Conservation (phyloP, 306 rosid species). For the Acacia melanoxylon region DNA sequence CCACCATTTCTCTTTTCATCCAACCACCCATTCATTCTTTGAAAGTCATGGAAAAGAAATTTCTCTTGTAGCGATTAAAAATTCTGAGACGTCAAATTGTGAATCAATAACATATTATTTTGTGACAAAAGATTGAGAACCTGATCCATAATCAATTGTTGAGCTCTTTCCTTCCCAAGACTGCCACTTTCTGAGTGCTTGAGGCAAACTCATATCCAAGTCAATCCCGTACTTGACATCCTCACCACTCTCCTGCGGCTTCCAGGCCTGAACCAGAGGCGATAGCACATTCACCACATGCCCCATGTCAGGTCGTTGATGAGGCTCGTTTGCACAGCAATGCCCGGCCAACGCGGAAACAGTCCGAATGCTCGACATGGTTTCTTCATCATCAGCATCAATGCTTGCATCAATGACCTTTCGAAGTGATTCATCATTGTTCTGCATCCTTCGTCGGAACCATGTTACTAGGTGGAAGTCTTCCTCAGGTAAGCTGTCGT, state of each 20-base stretch:
- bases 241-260: conserved; percentile 33
- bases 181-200: conserved; percentile 57
- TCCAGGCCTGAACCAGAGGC: conserved; percentile 56
- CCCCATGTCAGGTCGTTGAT: conserved; percentile 63
- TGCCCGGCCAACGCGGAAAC: conserved; percentile 66
- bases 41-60: no score
- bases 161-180: conserved; percentile 38
- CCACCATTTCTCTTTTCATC: neutral
- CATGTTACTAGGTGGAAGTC: conserved; percentile 83
- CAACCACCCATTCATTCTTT: neutral
- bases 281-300: conserved; percentile 61
- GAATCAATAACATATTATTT: neutral
- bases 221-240: conserved; percentile 35
- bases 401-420: conserved; percentile 49
- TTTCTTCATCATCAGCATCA: conserved; percentile 39
- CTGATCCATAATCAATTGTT: conserved; percentile 4
- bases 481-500: conserved; percentile 76
- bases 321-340: conserved; percentile 59
- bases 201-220: conserved; percentile 45
- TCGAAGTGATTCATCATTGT: conserved; percentile 41
- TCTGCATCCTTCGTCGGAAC: conserved; percentile 53
- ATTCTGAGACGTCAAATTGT: neutral
- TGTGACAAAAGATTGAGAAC: neutral
- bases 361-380: conserved; percentile 37
- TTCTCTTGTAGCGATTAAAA: no score